These are phyloP conservation scores for Curvularia lunata DNA, from an alignment of 2,329 filamentous ascomycete species.

Conservation along the genomic window DNA sequence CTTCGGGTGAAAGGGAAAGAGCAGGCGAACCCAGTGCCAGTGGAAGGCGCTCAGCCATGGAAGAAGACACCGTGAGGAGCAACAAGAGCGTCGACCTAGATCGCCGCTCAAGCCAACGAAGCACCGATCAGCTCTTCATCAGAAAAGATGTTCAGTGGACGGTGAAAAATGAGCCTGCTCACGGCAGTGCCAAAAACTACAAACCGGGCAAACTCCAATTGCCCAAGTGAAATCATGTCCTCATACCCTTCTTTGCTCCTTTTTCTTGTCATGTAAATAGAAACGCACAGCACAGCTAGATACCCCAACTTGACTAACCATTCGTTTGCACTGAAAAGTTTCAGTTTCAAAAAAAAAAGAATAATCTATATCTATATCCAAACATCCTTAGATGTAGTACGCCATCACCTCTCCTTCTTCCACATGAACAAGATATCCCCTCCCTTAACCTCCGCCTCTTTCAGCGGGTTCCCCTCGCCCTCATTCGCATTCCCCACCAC, in stretches of 20 bases:
- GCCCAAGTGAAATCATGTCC: background rate
- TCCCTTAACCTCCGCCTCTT: constrained; percentile 29
- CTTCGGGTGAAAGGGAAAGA: background rate
- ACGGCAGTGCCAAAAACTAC: background rate
- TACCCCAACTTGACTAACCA: background rate
- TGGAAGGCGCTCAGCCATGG: background rate
- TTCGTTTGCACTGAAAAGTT: background rate
- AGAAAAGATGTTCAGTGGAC: constrained; percentile 29
- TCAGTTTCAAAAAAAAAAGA: background rate
- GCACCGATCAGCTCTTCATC: constrained; percentile 35
- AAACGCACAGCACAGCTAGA: background rate
- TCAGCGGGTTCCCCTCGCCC: constrained; percentile 44
- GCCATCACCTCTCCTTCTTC: background rate
- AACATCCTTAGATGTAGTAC: background rate
- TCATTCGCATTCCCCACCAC: constrained; percentile 39
- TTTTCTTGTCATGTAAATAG: background rate
- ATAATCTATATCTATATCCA: too few relatives aligned
- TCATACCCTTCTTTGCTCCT: background rate
- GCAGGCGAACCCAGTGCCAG: background rate
- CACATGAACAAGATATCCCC: constrained; percentile 46
- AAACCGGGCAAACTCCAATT: background rate
- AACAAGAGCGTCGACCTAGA: constrained; percentile 8
- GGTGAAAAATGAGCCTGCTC: constrained; percentile 20
- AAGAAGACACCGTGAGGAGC: constrained; percentile 9
- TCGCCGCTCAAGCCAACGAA: constrained; percentile 23